phyloP scores from a whole-genome alignment of 2,329 filamentous ascomycete species.

The Beauveria sp. region DNA sequence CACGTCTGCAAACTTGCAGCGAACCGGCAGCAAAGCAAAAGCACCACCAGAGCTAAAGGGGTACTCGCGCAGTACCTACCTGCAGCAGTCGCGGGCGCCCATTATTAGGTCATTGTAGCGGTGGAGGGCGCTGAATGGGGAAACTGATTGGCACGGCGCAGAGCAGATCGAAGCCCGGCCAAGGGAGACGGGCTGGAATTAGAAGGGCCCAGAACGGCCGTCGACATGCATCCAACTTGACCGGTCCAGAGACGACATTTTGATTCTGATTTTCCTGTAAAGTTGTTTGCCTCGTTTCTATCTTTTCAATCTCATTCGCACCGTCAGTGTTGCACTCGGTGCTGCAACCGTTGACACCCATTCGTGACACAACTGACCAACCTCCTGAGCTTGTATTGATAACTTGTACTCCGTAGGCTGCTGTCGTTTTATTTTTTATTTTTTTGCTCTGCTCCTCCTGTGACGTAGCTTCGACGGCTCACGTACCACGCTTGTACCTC shows the following conservation, averaged over 20 bases:
- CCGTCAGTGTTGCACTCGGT: no score
- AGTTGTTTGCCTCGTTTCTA: neutral
- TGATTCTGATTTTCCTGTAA: neutral
- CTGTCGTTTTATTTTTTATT: no score
- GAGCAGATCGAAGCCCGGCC: slow-evolving; percentile 3
- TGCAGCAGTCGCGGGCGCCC: neutral
- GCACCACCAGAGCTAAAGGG: neutral
- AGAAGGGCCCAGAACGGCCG: slow-evolving; percentile 5
- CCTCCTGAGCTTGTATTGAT: no score
- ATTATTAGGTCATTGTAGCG: slow-evolving; percentile 9
- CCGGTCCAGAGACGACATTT: neutral
- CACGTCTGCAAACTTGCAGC: no score
- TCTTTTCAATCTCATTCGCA: neutral
- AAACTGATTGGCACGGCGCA: slow-evolving; percentile 1
- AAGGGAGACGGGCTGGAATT: slow-evolving; percentile 3
- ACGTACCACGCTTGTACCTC: slow-evolving; percentile 1
- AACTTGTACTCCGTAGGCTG: no score
- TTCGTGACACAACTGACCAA: no score
- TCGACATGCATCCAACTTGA: neutral
- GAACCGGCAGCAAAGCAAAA: neutral
- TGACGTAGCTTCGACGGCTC: neutral
- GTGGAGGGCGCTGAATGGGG: neutral
- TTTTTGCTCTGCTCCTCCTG: no score
- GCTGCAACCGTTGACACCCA: no score
- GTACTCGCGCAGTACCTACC: neutral